These are phyloP conservation scores for Diaporthe sp. DNA, from an alignment of 2,329 filamentous ascomycete species.

Conservation along the genomic window DNA sequence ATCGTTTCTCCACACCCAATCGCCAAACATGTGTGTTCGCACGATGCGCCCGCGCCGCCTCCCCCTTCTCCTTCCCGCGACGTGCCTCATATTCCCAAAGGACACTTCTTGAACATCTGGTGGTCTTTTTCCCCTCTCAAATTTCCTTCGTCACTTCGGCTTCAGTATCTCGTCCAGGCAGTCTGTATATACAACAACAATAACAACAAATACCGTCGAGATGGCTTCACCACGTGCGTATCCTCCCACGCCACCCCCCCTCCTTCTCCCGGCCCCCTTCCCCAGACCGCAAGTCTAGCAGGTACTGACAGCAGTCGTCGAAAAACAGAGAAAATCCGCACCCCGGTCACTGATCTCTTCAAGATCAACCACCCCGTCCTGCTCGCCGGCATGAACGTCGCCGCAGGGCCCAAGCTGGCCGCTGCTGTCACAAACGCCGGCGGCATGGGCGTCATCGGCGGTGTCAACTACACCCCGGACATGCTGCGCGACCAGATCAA, in stretches of 20 bases:
- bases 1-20: conserved; percentile 28
- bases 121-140: conserved; percentile 17
- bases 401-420: conserved; percentile 94
- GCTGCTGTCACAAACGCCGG: conserved; percentile 98
- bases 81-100: conserved; percentile 30
- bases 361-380: conserved; percentile 97
- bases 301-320: conserved; percentile 1
- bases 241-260: neutral
- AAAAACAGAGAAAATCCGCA: conserved; percentile 84
- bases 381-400: conserved; percentile 99
- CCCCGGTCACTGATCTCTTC: conserved; percentile 93
- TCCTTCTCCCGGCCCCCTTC: conserved; percentile 29
- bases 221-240: conserved; percentile 88
- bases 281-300: neutral
- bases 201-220: conserved; percentile 46
- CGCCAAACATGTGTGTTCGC: conserved; percentile 36
- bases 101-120: neutral
- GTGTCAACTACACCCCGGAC: conserved; percentile 94
- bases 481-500: conserved; percentile 96
- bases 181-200: conserved; percentile 5
- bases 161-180: conserved; percentile 40
- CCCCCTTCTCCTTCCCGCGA: conserved; percentile 32
- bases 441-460: conserved; percentile 95
- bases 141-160: neutral
- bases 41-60: conserved; percentile 29